phyloP scores from a whole-genome alignment of 768 basidiomycete species.

The Basidioascus undulatus region DNA sequence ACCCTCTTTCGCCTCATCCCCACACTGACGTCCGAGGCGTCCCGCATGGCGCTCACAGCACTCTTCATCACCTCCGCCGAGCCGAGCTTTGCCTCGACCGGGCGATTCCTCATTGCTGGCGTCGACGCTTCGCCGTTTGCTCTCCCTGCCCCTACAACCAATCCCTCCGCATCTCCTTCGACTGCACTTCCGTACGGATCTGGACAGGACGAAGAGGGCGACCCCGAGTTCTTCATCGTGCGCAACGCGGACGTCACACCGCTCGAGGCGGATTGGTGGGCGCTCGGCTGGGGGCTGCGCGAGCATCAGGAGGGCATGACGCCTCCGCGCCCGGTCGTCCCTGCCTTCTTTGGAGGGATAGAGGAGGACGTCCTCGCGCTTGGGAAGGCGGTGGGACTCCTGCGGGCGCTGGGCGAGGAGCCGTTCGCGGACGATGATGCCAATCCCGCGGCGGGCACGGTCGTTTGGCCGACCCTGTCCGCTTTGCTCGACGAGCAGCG shows the following conservation, averaged over 20 bases:
- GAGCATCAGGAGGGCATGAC: conserved; percentile 9
- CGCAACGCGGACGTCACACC: conserved; percentile 29
- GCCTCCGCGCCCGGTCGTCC: too few relatives aligned
- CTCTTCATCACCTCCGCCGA: conserved; percentile 40
- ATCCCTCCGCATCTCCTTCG: too few relatives aligned
- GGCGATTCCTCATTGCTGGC: conserved; percentile 46
- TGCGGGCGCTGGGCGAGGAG: conserved; percentile 30
- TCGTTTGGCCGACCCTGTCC: too few relatives aligned
- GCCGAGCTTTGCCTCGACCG: conserved; percentile 49
- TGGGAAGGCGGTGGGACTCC: conserved; percentile 53
- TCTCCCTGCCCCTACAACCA: too few relatives aligned
- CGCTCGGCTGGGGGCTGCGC: conserved; percentile 39
- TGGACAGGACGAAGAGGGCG: conserved; percentile 16
- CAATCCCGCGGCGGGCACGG: too few relatives aligned
- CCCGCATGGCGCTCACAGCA: conserved; percentile 32
- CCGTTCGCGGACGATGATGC: too few relatives aligned
- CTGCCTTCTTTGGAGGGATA: too few relatives aligned
- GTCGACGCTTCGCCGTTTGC: too few relatives aligned
- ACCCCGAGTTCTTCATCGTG: conserved; percentile 50
- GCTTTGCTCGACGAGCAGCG: too few relatives aligned
- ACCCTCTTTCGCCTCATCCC: conserved; percentile 31
- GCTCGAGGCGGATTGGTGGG: conserved; percentile 55
- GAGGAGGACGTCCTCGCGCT: conserved; percentile 31
- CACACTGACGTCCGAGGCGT: conserved; percentile 32
- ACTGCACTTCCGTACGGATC: too few relatives aligned